Evolutionary conservation across 1,139 yeast species (phyloP).

Genomic region (Arxiozyma bovina): DNA sequence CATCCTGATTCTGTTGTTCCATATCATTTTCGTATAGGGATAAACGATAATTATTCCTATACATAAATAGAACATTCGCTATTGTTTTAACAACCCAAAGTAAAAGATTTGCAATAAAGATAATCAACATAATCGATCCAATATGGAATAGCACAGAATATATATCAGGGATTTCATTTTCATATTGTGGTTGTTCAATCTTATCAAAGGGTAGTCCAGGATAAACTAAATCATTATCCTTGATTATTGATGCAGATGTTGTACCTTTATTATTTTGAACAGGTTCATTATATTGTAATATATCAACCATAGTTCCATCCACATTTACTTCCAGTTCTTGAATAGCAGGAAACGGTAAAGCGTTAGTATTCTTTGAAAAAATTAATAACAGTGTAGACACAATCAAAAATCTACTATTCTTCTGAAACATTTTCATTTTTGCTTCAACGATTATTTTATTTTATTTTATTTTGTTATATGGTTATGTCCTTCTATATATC

Average conservation of each 20-base stretch:
- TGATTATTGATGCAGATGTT: background rate
- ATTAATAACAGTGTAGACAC: background rate
- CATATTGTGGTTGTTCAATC: background rate
- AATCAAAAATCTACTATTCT: background rate
- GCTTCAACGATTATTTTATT: background rate
- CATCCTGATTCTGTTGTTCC: background rate
- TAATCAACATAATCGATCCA: background rate
- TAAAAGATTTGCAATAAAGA: background rate
- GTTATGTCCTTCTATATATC: no score
- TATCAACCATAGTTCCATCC: slow-evolving; percentile 1
- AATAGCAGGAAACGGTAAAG: background rate
- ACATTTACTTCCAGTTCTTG: background rate
- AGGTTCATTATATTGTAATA: background rate
- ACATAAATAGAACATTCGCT: background rate
- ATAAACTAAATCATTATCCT: background rate
- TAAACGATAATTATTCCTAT: background rate
- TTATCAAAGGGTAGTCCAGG: background rate
- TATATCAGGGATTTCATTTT: background rate
- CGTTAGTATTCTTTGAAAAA: background rate
- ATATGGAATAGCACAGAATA: background rate
- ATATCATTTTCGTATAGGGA: slow-evolving; percentile 1
- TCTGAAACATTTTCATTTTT: background rate
- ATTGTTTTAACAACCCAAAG: background rate
- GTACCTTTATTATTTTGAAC: background rate
- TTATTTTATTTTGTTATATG: no score